Evolutionary conservation across 2,329 filamentous ascomycete genomes (phyloP), one percentile per base, ranked within the genome.

Genomic region (Penicillium corylophilum): DNA sequence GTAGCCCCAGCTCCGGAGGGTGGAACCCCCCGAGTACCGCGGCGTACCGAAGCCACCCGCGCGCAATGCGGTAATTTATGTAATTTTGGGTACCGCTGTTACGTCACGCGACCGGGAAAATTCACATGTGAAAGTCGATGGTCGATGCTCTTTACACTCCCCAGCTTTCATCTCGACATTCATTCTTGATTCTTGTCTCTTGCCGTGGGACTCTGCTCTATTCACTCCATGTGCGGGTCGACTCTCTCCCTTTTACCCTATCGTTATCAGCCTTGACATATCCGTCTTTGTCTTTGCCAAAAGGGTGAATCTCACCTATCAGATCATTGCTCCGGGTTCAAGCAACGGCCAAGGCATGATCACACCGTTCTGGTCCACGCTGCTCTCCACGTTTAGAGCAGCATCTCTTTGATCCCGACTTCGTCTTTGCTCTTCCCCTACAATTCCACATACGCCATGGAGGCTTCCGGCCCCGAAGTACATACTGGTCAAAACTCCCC

Each of bases 401-500:
- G 58, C 60, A 53, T 52, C 52, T 55, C 31, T 48, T 55, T 51
- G 51, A 50, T 44, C 29, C 39, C 7, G 20, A 41, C 22, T 29
- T 51, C 38, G 26, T 35, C 12, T 44, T 41, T n/a, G 22, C 36
- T 40, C 26, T 13, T 31, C 18, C 12, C 35, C 15, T 31, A 20
- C 38, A 20, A 51, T 36, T 36, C 40, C 15, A 40, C 13, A 36
- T 44, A 45, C 53, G 60, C 52, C 46, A 73, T 74, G 68, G 65
- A 73, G 55, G 63, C 66, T 49, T 64, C 63, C 29, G 58, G 60
- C 35, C 55, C 67, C 28, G 61, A 71, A 53, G 50, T 64, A 50
- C 67, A 62, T 16, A 60, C 63, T 43, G 64, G 64, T 45, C 73
- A 78, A 75, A 73, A 79, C 68, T 75, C 79, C 63, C 77, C 82